Evolutionary conservation across 2,329 filamentous ascomycete genomes (phyloP), one percentile per base, ranked within the genome.

Genomic region (Gnomoniopsis smithogilvyi): DNA sequence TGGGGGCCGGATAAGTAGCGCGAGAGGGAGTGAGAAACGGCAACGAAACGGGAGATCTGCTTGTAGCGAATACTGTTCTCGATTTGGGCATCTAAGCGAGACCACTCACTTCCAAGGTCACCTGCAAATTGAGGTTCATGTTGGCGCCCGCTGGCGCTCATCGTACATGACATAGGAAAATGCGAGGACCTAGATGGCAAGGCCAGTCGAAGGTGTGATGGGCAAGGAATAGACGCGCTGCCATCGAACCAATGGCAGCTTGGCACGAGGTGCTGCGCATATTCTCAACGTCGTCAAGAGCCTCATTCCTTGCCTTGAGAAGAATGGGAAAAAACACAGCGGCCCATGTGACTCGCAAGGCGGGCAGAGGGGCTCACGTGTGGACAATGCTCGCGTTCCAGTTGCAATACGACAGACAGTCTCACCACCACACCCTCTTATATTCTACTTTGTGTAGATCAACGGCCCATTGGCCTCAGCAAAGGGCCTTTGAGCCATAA

Each of bases 21-120:
- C 11, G 4, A 15, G 36, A 52, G 50, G n/a, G n/a, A n/a, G n/a
- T n/a, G n/a, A n/a, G 22, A 56, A 60, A 60, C 53, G 58, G 58
- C 56, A 24, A n/a, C 22, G 33, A 60, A 52, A 57, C 58, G 58
- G 49, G 10, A 3, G n/a, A 14, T 52, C 26, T 22, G 14, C 26
- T 22, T 15, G 43, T n/a, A 17, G 46, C n/a, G 17, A 19, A n/a
- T 14, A 34, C 3, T 51, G 17, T 12, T 17, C 45, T 53, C 21
- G 57, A 59, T 46, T 21, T 45, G 57, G 51, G 34, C 34, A 59
- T 48, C 24, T 24, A 52, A 52, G 51, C 51, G 51, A 43, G 12
- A 10, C 36, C 15, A 41, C 36, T 14, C 15, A 12, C 6, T 41
- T n/a, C n/a, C 17, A n/a, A 41, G 17, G 36, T 41, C 36, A 41